Percentiles rank a stretch among this genome's conserved stretches.
These are phyloP conservation scores for Alternaria novae-zelandiae DNA, from an alignment of 2,329 filamentous ascomycete species.

Conservation along the genomic window DNA sequence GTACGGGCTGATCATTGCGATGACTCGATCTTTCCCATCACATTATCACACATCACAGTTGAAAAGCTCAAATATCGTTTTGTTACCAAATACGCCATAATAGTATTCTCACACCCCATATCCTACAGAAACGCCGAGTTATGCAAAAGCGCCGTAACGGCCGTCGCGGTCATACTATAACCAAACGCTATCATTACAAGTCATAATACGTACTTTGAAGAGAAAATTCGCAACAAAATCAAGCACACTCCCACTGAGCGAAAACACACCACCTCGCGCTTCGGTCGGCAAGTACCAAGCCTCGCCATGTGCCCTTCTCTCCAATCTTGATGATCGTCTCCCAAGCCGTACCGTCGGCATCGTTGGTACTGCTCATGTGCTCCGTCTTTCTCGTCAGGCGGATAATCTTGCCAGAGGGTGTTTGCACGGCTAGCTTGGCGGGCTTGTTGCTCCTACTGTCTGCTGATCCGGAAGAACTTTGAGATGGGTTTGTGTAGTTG, in stretches of 20 bases:
- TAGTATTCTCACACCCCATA: constrained; percentile 7
- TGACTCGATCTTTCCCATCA: not conserved
- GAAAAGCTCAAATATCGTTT: not conserved
- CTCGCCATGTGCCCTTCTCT: constrained; percentile 80
- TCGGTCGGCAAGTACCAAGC: constrained; percentile 80
- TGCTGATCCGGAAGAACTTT: constrained; percentile 61
- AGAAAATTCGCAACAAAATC: not conserved
- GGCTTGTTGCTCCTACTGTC: constrained; percentile 73
- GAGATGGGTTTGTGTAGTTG: constrained; percentile 63
- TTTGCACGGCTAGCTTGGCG: constrained; percentile 94
- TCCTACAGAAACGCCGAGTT: constrained; percentile 21
- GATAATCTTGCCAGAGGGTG: constrained; percentile 91
- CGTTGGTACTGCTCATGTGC: constrained; percentile 60
- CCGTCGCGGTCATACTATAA: constrained; percentile 8
- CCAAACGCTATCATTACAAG: constrained; percentile 29
- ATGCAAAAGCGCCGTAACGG: constrained; percentile 7
- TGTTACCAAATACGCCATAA: constrained; percentile 4
- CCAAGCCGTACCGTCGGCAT: constrained; percentile 78
- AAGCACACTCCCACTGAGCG: constrained; percentile 72
- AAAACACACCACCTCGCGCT: constrained; percentile 92
- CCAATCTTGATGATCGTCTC: constrained; percentile 92
- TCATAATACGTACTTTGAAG: constrained; percentile 7
- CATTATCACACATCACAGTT: not conserved
- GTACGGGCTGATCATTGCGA: not conserved
- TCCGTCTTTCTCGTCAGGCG: constrained; percentile 83